phyloP scores from a whole-genome alignment of 129 eudicot species.

The Tagetes erecta region DNA sequence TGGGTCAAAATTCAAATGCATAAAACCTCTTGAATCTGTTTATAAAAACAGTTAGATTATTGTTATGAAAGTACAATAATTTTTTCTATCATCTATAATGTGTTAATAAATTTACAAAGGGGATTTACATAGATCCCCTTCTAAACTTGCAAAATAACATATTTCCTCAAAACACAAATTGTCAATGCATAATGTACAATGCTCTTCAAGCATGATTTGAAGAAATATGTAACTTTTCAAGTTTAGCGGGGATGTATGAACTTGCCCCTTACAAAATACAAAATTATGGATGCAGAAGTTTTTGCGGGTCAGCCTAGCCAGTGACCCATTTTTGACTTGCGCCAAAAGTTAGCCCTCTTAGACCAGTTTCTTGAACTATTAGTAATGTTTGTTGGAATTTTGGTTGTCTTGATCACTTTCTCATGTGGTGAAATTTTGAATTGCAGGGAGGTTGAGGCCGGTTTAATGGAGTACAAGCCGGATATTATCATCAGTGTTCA shows the following conservation, averaged over 20 bases:
- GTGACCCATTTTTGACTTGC: not conserved
- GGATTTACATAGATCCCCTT: too few relatives aligned
- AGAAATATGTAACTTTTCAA: too few relatives aligned
- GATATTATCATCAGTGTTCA: slow-evolving; percentile 96
- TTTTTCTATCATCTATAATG: not conserved
- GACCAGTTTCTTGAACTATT: not conserved
- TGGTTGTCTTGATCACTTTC: too few relatives aligned
- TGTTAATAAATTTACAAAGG: too few relatives aligned
- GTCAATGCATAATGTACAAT: too few relatives aligned
- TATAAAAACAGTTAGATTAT: not conserved
- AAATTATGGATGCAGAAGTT: not conserved
- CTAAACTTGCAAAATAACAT: too few relatives aligned
- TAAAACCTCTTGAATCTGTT: not conserved
- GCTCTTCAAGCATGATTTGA: too few relatives aligned
- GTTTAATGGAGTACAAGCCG: slow-evolving; percentile 97
- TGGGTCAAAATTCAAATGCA: not conserved
- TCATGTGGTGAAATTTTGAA: not conserved
- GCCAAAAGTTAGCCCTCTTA: not conserved
- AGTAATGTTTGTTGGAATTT: not conserved
- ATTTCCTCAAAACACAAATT: too few relatives aligned
- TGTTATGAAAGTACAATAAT: not conserved
- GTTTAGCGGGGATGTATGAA: too few relatives aligned
- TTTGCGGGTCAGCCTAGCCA: not conserved
- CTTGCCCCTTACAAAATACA: not conserved
- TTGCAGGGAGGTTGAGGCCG: slow-evolving; percentile 92